Evolutionary conservation across 179 eudicot species (phyloP).

Genomic region (Beta lomatogona): DNA sequence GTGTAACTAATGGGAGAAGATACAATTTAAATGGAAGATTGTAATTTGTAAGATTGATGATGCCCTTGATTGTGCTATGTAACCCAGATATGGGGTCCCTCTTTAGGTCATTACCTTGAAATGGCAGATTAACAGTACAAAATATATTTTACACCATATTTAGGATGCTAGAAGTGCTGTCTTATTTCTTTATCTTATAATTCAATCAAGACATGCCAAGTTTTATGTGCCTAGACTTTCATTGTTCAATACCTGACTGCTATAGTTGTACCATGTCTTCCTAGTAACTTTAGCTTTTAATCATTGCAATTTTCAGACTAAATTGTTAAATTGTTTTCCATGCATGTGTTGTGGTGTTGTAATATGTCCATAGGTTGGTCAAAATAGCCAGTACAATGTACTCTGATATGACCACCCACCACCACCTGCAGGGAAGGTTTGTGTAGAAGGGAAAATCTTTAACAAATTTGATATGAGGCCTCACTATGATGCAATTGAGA

Average conservation of each 20-base stretch:
- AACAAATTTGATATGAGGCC: slow-evolving; percentile 92
- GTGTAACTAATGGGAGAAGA: neutral
- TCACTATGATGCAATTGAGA: slow-evolving; percentile 67
- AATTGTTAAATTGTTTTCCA: neutral
- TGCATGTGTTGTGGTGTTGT: slow-evolving; percentile 1
- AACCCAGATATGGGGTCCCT: neutral
- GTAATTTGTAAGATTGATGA: no score
- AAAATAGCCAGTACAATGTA: neutral
- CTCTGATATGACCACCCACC: slow-evolving; percentile 8
- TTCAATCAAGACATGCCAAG: neutral
- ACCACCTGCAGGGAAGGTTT: slow-evolving; percentile 50
- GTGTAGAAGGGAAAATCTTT: slow-evolving; percentile 74
- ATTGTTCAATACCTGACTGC: neutral
- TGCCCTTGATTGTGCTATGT: neutral
- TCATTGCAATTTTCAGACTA: neutral
- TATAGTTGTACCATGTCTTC: neutral
- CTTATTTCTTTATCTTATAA: neutral
- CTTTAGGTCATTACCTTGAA: neutral
- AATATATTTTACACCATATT: neutral
- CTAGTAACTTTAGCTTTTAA: neutral
- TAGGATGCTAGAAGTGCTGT: neutral
- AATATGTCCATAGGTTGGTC: slow-evolving; percentile 2
- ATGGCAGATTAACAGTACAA: neutral
- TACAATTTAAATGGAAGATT: neutral
- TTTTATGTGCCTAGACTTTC: neutral